Conservation (phyloP, 345 rosid species). For the Sonneratia alba region DNA sequence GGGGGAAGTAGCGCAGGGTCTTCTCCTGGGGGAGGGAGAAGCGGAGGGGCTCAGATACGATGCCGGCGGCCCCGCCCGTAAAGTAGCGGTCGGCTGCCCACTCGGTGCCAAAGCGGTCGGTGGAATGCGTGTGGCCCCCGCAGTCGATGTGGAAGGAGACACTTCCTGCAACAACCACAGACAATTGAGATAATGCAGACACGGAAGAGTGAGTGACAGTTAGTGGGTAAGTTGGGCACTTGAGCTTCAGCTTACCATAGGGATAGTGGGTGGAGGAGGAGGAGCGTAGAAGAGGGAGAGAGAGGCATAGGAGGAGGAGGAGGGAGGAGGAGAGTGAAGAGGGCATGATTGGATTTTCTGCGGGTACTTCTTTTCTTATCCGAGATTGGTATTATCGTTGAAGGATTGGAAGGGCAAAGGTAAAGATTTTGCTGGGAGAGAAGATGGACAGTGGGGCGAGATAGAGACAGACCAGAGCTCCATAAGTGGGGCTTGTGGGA, state of each 20-base stretch:
- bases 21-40: constrained; percentile 73
- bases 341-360: constrained; percentile 7
- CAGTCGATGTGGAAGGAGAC: constrained; percentile 68
- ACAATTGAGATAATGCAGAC: constrained; percentile 25
- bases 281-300: constrained; percentile 2
- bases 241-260: constrained; percentile 29
- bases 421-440: not conserved
- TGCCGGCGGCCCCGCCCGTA: constrained; percentile 65
- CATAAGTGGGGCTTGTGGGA: not conserved
- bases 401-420: not conserved
- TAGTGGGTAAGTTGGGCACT: not conserved
- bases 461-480: not conserved
- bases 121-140: constrained; percentile 60
- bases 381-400: not conserved
- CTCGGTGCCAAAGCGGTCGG: constrained; percentile 46
- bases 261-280: constrained; percentile 19
- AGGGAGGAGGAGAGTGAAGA: constrained; percentile 7
- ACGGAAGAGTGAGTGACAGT: constrained; percentile 24
- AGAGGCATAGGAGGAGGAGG: constrained; percentile 7
- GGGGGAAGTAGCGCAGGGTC: constrained; percentile 85
- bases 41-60: constrained; percentile 88
- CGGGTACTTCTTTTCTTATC: constrained; percentile 34
- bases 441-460: not conserved
- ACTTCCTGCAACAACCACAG: constrained; percentile 15
- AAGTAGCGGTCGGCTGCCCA: constrained; percentile 71